Conservation (phyloP, 1,139 yeast genomes). For the Taphrina sp. region DNA sequence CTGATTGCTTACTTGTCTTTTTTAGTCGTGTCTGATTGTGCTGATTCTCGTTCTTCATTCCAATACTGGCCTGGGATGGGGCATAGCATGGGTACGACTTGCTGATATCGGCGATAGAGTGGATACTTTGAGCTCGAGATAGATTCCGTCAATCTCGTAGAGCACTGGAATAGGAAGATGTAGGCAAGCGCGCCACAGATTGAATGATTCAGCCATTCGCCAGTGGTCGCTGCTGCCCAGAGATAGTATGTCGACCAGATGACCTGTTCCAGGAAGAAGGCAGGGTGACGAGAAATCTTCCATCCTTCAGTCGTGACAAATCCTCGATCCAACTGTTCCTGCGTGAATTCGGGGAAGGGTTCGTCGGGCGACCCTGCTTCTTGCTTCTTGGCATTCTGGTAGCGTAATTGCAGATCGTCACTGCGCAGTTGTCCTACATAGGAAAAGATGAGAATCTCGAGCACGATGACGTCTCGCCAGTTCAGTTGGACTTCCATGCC, state of each 20-base stretch:
- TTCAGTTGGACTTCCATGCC: conserved; percentile 23
- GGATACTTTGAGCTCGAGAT: conserved; percentile 37
- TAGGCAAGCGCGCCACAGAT: conserved; percentile 36
- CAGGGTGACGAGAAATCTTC: conserved; percentile 38
- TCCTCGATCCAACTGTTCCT: conserved; percentile 36
- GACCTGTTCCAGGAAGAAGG: conserved; percentile 38
- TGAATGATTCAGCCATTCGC: conserved; percentile 36
- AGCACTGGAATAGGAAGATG: conserved; percentile 36
- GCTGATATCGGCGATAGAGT: conserved; percentile 35
- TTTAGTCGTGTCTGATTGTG: no score
- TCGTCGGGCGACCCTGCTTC: conserved; percentile 14
- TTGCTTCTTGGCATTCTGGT: conserved; percentile 33
- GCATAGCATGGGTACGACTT: conserved; percentile 36
- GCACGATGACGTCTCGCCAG: conserved; percentile 30
- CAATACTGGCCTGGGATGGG: conserved; percentile 35
- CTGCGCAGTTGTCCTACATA: conserved; percentile 35
- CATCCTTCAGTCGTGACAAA: conserved; percentile 38
- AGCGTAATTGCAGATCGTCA: conserved; percentile 38
- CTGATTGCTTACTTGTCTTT: no score
- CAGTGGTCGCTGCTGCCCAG: conserved; percentile 35
- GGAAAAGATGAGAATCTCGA: conserved; percentile 31
- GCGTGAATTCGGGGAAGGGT: conserved; percentile 33
- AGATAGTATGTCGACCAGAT: conserved; percentile 38
- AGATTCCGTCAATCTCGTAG: conserved; percentile 38
- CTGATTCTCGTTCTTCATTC: no score